Base-by-base conservation (phyloP, 768 basidiomycete species). In the Vararia minispora region DNA sequence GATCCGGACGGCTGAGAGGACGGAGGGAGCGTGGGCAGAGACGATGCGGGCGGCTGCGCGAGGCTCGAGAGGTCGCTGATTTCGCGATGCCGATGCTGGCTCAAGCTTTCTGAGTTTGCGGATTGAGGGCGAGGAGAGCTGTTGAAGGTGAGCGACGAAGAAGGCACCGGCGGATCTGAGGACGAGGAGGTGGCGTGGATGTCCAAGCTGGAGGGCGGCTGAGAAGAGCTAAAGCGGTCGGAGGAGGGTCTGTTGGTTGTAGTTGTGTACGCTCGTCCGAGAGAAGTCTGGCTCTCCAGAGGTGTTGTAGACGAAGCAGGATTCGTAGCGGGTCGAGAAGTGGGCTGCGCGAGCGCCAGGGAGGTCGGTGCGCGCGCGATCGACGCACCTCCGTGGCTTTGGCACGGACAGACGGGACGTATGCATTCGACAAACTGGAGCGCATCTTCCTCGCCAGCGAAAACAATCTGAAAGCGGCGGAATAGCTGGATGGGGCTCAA, bases 391-490 rank as follows among this genome's bases (percentile, higher is more conserved):
- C n/a, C 61, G 44, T 72, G 81, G 26, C 70, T 60, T 55, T 76
- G 80, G 64, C 84, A 88, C 4, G 83, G 84, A 51, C 84, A 87
- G 28, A 86, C 70, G 5, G 68, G 61, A 33, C 70, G 68, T 49
- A 87, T 75, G 4, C 69, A 59, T 21, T 74, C 65, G 40, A 85
- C 69, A 44, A 81, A 79, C 45, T 72, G 68, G 2, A 61, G 52
- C 0, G 76, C 72, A 23, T 71, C 66, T 3, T 53, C 41, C 12
- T 61, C 36, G n/a, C 67, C 64, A 35, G 62, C 52, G 44, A 88
- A 85, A 16, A 76, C 76, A 21, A 86, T 67, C 53, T 88, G 84
- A 49, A 88, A 83, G 12, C 84, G 77, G 35, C 79, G 74, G 53
- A 78, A 83, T 2, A 64, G 58, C 84, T 86, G 44, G n/a, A 6